A percentile compares a stretch with the other conserved stretches of the same genome.
Evolutionary conservation across 177 flowering plant genomes (phyloP).

Genomic region (Vitis hybrid): DNA sequence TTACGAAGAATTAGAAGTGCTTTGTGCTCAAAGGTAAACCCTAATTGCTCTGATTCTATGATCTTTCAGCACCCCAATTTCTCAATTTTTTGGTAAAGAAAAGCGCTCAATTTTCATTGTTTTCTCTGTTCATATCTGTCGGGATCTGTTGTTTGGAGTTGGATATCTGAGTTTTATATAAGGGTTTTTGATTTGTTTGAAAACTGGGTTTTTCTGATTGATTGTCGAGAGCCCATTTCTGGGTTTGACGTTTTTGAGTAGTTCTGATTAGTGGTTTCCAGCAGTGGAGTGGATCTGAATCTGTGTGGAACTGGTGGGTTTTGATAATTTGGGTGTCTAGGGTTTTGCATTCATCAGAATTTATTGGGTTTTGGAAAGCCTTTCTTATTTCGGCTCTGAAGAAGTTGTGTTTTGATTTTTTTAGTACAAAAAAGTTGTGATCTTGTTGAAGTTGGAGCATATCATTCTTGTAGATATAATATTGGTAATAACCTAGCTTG

Average conservation of each 20-base stretch:
- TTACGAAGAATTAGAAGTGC: too few relatives aligned
- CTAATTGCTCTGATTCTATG: not conserved
- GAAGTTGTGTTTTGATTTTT: not conserved
- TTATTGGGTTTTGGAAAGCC: not conserved
- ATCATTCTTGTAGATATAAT: not conserved
- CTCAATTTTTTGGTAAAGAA: not conserved
- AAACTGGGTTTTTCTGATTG: not conserved
- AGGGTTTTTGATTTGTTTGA: not conserved
- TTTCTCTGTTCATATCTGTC: too few relatives aligned
- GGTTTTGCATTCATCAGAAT: not conserved
- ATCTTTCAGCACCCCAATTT: not conserved
- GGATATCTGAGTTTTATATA: too few relatives aligned
- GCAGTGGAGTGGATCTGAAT: not conserved
- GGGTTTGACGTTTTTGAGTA: not conserved
- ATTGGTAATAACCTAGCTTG: not conserved
- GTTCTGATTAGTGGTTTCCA: conserved; percentile 1
- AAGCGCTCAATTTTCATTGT: too few relatives aligned
- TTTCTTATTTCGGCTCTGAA: not conserved
- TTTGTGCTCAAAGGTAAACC: not conserved
- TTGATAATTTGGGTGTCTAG: conserved; percentile 5
- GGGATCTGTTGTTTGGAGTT: too few relatives aligned
- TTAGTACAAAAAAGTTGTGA: not conserved
- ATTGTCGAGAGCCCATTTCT: not conserved
- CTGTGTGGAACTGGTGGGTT: not conserved
- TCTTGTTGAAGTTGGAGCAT: too few relatives aligned